Conservation (phyloP, 1,284 basidiomycete genomes). For the Tranzscheliella williamsii region DNA sequence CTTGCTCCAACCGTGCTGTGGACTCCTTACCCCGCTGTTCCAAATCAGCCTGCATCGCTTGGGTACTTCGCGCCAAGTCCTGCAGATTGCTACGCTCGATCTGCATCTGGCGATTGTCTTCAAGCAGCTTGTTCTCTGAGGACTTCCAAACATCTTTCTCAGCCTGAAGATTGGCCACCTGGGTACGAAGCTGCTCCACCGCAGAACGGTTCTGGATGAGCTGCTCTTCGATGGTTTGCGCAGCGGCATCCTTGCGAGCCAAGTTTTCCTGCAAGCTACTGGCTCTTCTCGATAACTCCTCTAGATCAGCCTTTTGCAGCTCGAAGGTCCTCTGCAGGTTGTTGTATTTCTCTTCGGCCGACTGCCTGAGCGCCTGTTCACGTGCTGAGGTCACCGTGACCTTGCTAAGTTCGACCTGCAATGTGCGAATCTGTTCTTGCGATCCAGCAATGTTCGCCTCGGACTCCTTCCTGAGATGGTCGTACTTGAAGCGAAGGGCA, state of each 20-base stretch:
- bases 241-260: conserved; percentile 63
- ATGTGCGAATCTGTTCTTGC: conserved; percentile 74
- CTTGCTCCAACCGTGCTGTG: conserved; percentile 75
- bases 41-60: conserved; percentile 83
- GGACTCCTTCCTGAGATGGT: conserved; percentile 77
- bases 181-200: conserved; percentile 67
- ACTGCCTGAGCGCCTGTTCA: conserved; percentile 50
- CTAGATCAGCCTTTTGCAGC: conserved; percentile 57
- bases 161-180: conserved; percentile 79
- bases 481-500: conserved; percentile 62
- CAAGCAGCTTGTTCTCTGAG: conserved; percentile 65
- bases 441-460: conserved; percentile 70
- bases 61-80: conserved; percentile 82
- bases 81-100: conserved; percentile 81
- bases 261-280: conserved; percentile 57
- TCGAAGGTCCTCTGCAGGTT: conserved; percentile 53
- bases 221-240: conserved; percentile 68
- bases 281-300: conserved; percentile 58
- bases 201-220: conserved; percentile 59
- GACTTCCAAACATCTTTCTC: conserved; percentile 71
- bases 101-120: conserved; percentile 79
- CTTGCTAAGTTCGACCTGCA: conserved; percentile 64
- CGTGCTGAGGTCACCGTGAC: conserved; percentile 64
- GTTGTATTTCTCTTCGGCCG: conserved; percentile 62
- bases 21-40: conserved; percentile 81